A percentile compares a stretch with the other conserved stretches of the same genome.
Conservation (phyloP, 1,139 yeast genomes). For the Candida tropicalis region DNA sequence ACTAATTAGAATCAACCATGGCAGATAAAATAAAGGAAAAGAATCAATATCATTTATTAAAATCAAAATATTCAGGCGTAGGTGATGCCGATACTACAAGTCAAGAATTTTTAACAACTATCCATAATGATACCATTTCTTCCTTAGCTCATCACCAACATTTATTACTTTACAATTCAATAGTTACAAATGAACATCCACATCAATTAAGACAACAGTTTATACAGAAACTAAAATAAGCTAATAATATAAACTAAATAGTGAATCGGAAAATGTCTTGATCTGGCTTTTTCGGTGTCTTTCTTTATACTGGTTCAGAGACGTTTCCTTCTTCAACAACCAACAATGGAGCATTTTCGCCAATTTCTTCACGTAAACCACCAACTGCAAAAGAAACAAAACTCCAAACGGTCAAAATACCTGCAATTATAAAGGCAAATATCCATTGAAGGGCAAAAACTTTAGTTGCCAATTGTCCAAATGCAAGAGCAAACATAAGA, state of each 20-base stretch:
- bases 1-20: conserved; percentile 28
- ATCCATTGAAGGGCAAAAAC: conserved; percentile 82
- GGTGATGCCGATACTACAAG: conserved; percentile 71
- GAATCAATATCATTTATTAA: conserved; percentile 61
- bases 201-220: conserved; percentile 49
- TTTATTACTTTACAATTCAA: conserved; percentile 64
- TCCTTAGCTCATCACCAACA: conserved; percentile 72
- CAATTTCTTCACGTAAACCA: conserved; percentile 16
- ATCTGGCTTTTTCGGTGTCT: neutral
- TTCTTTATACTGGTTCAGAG: neutral
- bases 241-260: neutral
- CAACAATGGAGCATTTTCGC: conserved; percentile 32
- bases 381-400: conserved; percentile 43
- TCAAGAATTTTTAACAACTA: conserved; percentile 48
- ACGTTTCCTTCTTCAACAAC: conserved; percentile 14
- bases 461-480: conserved; percentile 69
- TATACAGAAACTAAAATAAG: conserved; percentile 59
- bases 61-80: conserved; percentile 66
- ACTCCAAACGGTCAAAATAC: conserved; percentile 51
- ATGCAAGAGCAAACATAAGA: conserved; percentile 64
- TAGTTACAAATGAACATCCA: conserved; percentile 60
- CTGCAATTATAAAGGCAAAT: conserved; percentile 70
- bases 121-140: conserved; percentile 75
- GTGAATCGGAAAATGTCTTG: no score
- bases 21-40: conserved; percentile 72